Percentiles rank a stretch among this genome's conserved stretches.
Conservation (phyloP, 345 rosid species). For the Salix udensis region DNA sequence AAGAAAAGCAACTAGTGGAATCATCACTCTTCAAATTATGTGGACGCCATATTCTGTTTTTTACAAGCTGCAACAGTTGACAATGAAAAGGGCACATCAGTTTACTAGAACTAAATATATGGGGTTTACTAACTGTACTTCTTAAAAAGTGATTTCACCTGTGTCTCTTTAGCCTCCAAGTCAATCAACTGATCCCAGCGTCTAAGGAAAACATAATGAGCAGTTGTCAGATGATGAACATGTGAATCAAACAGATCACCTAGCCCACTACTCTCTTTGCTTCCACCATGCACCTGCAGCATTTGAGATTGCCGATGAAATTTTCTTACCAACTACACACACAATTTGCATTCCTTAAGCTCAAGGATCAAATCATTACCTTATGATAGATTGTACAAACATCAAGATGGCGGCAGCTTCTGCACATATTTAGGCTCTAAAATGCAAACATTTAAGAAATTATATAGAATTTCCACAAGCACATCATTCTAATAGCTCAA, state of each 20-base stretch:
- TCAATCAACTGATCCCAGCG: conserved; percentile 82
- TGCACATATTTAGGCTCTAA: conserved; percentile 80
- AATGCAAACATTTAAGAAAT: conserved; percentile 14
- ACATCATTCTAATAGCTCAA: conserved; percentile 8
- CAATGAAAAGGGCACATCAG: neutral
- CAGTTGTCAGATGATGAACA: conserved; percentile 63
- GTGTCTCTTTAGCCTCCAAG: conserved; percentile 85
- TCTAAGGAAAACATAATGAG: conserved; percentile 58
- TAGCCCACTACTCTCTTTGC: conserved; percentile 68
- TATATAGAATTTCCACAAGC: conserved; percentile 7
- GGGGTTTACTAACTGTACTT: neutral
- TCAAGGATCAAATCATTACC: conserved; percentile 44
- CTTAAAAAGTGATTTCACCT: conserved; percentile 37
- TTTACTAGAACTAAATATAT: conserved; percentile 1
- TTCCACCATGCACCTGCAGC: conserved; percentile 86
- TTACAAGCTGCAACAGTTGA: conserved; percentile 50
- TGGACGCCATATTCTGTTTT: conserved; percentile 55
- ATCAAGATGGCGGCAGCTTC: conserved; percentile 83
- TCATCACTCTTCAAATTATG: conserved; percentile 36
- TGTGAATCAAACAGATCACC: conserved; percentile 66
- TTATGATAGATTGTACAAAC: conserved; percentile 85
- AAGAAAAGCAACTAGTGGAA: conserved; percentile 50
- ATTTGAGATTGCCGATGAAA: conserved; percentile 7
- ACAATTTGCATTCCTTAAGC: neutral
- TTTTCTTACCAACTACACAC: neutral